Base-by-base conservation (phyloP, 2,329 filamentous ascomycete species). In the Cercospora nicotianae region DNA sequence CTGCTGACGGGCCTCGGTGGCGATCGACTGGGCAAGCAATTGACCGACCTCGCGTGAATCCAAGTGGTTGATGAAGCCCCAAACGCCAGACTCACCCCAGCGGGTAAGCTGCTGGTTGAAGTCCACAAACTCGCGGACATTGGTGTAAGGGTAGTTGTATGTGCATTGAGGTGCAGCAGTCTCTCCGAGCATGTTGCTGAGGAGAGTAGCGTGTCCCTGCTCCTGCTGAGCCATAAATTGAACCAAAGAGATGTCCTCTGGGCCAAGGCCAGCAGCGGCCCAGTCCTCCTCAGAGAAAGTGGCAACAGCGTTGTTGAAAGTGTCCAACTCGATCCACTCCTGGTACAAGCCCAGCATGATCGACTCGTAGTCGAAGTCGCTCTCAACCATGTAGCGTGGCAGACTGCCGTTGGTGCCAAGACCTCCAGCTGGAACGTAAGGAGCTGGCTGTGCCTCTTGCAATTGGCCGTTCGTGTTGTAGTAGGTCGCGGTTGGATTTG, bases 41-140 rank as follows among this genome's bases (percentile, higher is more conserved):
- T 90, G 88, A 0, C 87, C 91, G 12, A 90, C 90, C 73, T 92
- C 90, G 4, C 91, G 89, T 0, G 90, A 89, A 78, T 94, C 87
- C 58, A 95, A 84, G 75, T 95, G 92, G 61, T 88, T 86, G 70
- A 94, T 82, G 81, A 94, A 95, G 0, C 92, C 91, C 81, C 91
- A 93, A 1, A 94, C 91, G 58, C 91, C 90, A 10, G 89, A 86
- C 78, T 95, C 92, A 60, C 91, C 91, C 79, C 87, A 93, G 36
- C 91, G 89, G 1, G 92, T 95, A n/a, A 95, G 81, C 80, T 93
- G 93, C 80, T 94, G 91, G 79, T 87, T 89, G 81, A 95, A 95
- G 81, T 95, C 92, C 74, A 95, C 83, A 76, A 88, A 94, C 79
- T 95, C 91, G 64, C 84, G 86, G 0, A 94, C 88, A 33, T 87